phyloP scores from a whole-genome alignment of 371 early-diverging fungal genomes.

The Homolaphlyctis polyrhiza region DNA sequence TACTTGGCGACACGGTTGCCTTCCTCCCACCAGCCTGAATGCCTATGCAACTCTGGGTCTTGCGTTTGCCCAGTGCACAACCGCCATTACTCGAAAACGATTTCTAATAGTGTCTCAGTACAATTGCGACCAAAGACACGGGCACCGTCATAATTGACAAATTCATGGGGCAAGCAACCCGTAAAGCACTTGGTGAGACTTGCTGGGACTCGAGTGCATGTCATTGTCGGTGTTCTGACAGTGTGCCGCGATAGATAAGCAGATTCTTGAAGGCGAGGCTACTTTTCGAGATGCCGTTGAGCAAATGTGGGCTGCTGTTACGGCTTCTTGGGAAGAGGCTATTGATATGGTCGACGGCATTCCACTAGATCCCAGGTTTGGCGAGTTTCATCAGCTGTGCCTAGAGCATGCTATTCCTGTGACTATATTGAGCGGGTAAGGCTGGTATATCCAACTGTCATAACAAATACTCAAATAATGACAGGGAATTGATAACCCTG shows the following conservation, averaged over 20 bases:
- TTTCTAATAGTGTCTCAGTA: no score
- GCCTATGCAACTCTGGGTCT: no score
- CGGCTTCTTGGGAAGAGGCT: constrained; percentile 55
- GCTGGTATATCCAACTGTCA: no score
- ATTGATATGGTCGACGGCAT: constrained; percentile 49
- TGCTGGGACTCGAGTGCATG: background rate
- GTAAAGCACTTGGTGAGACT: constrained; percentile 22
- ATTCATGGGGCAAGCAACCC: constrained; percentile 22
- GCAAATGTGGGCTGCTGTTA: constrained; percentile 34
- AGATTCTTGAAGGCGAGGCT: constrained; percentile 27
- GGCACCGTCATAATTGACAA: constrained; percentile 32
- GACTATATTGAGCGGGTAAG: constrained; percentile 52
- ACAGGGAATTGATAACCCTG: no score
- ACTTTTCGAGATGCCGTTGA: constrained; percentile 27
- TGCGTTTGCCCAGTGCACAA: no score
- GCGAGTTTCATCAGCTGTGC: constrained; percentile 28
- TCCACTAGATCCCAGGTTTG: constrained; percentile 49
- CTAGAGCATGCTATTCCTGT: constrained; percentile 40
- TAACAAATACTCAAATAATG: no score
- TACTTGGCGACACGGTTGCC: background rate
- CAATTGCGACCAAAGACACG: constrained; percentile 24
- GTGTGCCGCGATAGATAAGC: constrained; percentile 3
- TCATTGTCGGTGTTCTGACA: background rate
- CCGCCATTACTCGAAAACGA: no score
- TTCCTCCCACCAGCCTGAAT: background rate